Evolutionary conservation across 495 filamentous ascomycete genomes (phyloP).

Genomic region (Penicillium chermesinum): DNA sequence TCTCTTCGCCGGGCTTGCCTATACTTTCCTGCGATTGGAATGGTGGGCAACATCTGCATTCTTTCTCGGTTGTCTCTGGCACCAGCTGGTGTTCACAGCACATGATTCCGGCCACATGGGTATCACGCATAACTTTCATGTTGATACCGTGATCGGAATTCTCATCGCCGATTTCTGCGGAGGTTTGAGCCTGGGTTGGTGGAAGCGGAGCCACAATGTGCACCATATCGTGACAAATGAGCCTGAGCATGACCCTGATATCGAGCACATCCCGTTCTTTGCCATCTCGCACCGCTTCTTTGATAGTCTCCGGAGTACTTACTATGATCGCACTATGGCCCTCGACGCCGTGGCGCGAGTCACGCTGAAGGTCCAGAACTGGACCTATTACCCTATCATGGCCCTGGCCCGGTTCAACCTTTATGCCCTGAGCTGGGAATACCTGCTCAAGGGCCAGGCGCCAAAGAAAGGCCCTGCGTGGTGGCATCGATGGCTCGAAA

Average conservation of each 20-base stretch:
- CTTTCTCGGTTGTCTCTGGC: slow-evolving; percentile 84
- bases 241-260: slow-evolving; percentile 96
- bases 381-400: slow-evolving; percentile 83
- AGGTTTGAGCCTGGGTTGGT: slow-evolving; percentile 91
- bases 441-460: slow-evolving; percentile 68
- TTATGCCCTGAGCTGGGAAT: slow-evolving; percentile 77
- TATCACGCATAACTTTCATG: slow-evolving; percentile 83
- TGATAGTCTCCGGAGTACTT: slow-evolving; percentile 69
- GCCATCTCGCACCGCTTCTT: slow-evolving; percentile 87
- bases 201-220: slow-evolving; percentile 96
- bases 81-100: slow-evolving; percentile 90
- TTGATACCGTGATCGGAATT: slow-evolving; percentile 82
- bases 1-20: slow-evolving; percentile 58
- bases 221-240: slow-evolving; percentile 97
- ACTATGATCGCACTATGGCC: slow-evolving; percentile 81
- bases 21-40: slow-evolving; percentile 59
- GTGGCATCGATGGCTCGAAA: slow-evolving; percentile 87
- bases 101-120: slow-evolving; percentile 98
- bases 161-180: slow-evolving; percentile 87
- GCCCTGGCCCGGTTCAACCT: slow-evolving; percentile 89
- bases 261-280: slow-evolving; percentile 94
- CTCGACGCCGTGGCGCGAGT: slow-evolving; percentile 74
- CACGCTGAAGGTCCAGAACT: slow-evolving; percentile 70
- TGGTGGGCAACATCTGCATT: slow-evolving; percentile 75
- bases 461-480: slow-evolving; percentile 78